These are phyloP conservation scores for Lachancea sp. DNA, from an alignment of 805 yeast genomes.

Conservation along the genomic window DNA sequence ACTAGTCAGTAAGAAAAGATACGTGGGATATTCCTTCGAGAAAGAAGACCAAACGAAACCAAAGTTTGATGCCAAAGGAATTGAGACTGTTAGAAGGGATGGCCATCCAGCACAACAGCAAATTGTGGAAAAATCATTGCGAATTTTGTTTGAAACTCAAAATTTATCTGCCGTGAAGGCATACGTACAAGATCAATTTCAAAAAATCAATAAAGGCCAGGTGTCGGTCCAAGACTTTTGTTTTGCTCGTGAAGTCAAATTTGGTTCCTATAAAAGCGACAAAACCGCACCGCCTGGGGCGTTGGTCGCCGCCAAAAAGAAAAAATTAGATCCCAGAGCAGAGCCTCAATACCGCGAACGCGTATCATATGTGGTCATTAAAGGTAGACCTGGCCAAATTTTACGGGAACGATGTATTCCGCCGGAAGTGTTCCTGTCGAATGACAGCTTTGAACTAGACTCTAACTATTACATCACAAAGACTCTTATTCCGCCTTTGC, in stretches of 20 bases:
- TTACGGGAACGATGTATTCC: slow-evolving; percentile 73
- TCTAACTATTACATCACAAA: slow-evolving; percentile 79
- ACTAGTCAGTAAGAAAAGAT: slow-evolving; percentile 77
- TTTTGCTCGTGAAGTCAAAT: slow-evolving; percentile 82
- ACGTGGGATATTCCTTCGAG: slow-evolving; percentile 82
- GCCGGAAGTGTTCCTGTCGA: slow-evolving; percentile 62
- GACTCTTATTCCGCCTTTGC: slow-evolving; percentile 84
- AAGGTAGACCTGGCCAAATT: slow-evolving; percentile 47
- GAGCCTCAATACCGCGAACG: slow-evolving; percentile 87
- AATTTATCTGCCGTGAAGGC: slow-evolving; percentile 65
- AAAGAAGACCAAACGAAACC: slow-evolving; percentile 48
- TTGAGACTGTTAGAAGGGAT: slow-evolving; percentile 89
- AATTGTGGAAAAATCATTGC: slow-evolving; percentile 63
- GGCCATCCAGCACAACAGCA: slow-evolving; percentile 90
- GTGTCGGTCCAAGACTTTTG: slow-evolving; percentile 77
- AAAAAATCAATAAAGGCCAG: slow-evolving; percentile 53
- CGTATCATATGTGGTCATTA: slow-evolving; percentile 76
- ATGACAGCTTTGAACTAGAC: slow-evolving; percentile 48
- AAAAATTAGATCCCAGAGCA: slow-evolving; percentile 58
- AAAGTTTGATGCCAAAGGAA: slow-evolving; percentile 90
- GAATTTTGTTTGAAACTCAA: slow-evolving; percentile 62
- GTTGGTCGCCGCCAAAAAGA: slow-evolving; percentile 56
- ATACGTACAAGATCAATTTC: slow-evolving; percentile 61
- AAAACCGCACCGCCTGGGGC: slow-evolving; percentile 88
- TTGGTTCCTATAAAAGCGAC: slow-evolving; percentile 75